phyloP scores from a whole-genome alignment of 257 asterid genomes.

The Primulina tabacum region DNA sequence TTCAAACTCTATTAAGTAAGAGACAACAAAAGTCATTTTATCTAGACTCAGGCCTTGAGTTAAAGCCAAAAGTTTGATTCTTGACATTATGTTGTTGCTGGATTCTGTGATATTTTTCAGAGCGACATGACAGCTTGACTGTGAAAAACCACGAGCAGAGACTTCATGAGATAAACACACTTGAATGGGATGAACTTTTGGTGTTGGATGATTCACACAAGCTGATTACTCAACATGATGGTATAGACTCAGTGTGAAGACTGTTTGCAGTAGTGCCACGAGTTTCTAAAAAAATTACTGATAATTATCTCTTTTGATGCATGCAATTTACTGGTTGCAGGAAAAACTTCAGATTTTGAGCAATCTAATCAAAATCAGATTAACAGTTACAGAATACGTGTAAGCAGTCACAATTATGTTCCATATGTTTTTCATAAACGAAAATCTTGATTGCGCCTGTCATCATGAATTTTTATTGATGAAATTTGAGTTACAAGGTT shows the following conservation, averaged over 20 bases:
- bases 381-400: conserved; percentile 39
- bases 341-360: conserved; percentile 44
- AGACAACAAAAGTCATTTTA: conserved; percentile 10
- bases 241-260: conserved; percentile 29
- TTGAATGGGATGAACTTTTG: conserved; percentile 98
- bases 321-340: conserved; percentile 35
- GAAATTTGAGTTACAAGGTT: neutral
- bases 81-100: conserved; percentile 12
- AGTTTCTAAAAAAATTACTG: conserved; percentile 11
- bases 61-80: conserved; percentile 14
- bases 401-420: conserved; percentile 35
- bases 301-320: conserved; percentile 19
- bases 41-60: neutral
- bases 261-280: neutral
- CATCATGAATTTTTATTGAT: neutral
- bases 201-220: conserved; percentile 56
- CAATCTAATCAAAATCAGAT: conserved; percentile 43
- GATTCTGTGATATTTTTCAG: conserved; percentile 45
- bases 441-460: neutral
- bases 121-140: conserved; percentile 37
- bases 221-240: conserved; percentile 50
- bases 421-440: neutral
- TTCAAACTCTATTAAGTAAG: conserved; percentile 14
- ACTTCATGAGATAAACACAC: conserved; percentile 85
- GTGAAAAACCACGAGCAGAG: conserved; percentile 60